These are phyloP conservation scores for Leccinum truebloodii DNA, from an alignment of 768 basidiomycete species.

Conservation along the genomic window DNA sequence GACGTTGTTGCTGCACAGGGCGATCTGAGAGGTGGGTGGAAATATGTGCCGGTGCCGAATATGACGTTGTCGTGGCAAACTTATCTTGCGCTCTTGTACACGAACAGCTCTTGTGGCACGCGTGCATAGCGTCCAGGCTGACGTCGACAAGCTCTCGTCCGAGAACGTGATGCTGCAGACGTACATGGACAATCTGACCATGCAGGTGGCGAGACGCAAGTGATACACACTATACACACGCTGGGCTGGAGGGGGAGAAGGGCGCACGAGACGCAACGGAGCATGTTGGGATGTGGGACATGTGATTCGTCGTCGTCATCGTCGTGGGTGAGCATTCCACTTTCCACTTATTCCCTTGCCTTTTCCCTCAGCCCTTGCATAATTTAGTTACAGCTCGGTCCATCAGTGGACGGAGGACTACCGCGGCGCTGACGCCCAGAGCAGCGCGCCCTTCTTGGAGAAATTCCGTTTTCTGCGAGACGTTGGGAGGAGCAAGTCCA, in stretches of 20 bases:
- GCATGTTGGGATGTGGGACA: not conserved
- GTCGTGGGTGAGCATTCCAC: not conserved
- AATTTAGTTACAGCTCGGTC: not conserved
- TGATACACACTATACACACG: conserved; percentile 35
- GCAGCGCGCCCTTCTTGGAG: not conserved
- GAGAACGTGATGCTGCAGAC: conserved; percentile 83
- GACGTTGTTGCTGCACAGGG: conserved; percentile 76
- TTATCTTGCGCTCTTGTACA: not conserved
- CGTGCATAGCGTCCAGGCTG: conserved; percentile 68
- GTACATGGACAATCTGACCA: conserved; percentile 88
- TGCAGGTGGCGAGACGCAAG: conserved; percentile 82
- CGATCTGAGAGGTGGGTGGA: conserved; percentile 66
- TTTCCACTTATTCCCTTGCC: not conserved
- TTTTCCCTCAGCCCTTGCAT: not conserved
- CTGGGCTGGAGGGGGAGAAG: not conserved
- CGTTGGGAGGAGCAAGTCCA: not conserved
- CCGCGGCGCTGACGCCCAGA: not conserved
- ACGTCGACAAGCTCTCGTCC: conserved; percentile 77
- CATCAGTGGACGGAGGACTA: not conserved
- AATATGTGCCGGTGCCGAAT: not conserved
- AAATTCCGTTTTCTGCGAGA: not conserved
- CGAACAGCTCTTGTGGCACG: conserved; percentile 61
- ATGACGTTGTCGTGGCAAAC: not conserved
- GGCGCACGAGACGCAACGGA: not conserved
- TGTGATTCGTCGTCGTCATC: not conserved